Evolutionary conservation across 805 yeast genomes (phyloP), one percentile per base, ranked within the genome.

Genomic region (Sugiyamaella americana): DNA sequence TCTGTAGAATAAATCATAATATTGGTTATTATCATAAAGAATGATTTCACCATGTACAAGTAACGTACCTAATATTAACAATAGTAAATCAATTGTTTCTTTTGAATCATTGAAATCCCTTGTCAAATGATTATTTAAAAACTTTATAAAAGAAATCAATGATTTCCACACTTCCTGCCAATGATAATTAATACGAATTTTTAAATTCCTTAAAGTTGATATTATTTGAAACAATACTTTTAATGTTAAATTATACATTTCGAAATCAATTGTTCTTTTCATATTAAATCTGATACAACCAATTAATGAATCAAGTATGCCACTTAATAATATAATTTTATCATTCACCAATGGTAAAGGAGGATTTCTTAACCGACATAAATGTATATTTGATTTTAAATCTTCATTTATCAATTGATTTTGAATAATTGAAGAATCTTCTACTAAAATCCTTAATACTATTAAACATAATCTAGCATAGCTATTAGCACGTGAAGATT

Each of bases 91-190:
- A 24, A 49, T 48, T 3, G 53, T 41, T 18, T 50, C 51, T 1
- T 41, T 19, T 2, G 56, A 48, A 37, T 21, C 39, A 29, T 37
- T 26, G 13, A 37, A n/a, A 22, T 46, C 18, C 38, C 40, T 42
- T 6, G 29, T 37, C 3, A 40, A 40, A 41, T 56, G 58, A 6
- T 51, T 46, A 26, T 51, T 44, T 21, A 61, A 37, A 40, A 60
- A 61, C 40, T 58, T 56, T 6, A 63, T 41, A 5, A 67, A 39
- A 10, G 62, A 54, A 18, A 62, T 44, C 13, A 66, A 38, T 2
- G 69, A 57, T 40, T 52, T 56, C 69, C 71, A 68, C 30, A 69
- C 53, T 41, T 65, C 69, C 6, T 56, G 46, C 73, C 73, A 69
- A 49, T 63, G 61, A 47, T 68, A 69, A 13, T 43, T 44, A 43